Evolutionary conservation across 352 stramenopile species (phyloP).

Genomic region (Phytophthora pseudosyringae): DNA sequence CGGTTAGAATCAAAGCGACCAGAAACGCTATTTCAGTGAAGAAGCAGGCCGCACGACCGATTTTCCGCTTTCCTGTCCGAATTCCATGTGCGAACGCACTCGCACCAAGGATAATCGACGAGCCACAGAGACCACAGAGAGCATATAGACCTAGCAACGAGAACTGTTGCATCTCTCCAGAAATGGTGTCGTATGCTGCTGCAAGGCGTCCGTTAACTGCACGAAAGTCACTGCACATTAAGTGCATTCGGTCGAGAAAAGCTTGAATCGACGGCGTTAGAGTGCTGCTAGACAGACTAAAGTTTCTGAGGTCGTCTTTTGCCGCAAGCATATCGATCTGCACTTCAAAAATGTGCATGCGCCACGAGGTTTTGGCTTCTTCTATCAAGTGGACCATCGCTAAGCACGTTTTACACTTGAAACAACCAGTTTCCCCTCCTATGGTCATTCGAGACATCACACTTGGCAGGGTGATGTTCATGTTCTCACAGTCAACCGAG

Average conservation of each 20-base stretch:
- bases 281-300: constrained; percentile 27
- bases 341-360: constrained; percentile 48
- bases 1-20: constrained; percentile 49
- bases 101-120: constrained; percentile 39
- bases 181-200: constrained; percentile 33
- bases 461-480: constrained; percentile 57
- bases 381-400: constrained; percentile 40
- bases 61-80: constrained; percentile 42
- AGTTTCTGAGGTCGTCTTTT: constrained; percentile 49
- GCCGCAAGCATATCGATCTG: constrained; percentile 63
- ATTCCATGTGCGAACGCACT: constrained; percentile 45
- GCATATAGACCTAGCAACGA: constrained; percentile 38
- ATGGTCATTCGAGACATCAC: constrained; percentile 59
- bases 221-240: constrained; percentile 30
- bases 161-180: constrained; percentile 36
- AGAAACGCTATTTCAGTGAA: constrained; percentile 51
- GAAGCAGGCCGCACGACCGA: constrained; percentile 50
- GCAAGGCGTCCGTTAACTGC: constrained; percentile 18
- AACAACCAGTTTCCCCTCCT: constrained; percentile 60
- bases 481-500: constrained; percentile 41
- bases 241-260: constrained; percentile 46
- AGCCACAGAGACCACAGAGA: constrained; percentile 37
- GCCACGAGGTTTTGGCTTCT: constrained; percentile 47
- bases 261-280: constrained; percentile 36
- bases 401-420: constrained; percentile 66